Evolutionary conservation across 352 stramenopile genomes (phyloP), one percentile per base, ranked within the genome.

Genomic region (Saprolegnia diclina): DNA sequence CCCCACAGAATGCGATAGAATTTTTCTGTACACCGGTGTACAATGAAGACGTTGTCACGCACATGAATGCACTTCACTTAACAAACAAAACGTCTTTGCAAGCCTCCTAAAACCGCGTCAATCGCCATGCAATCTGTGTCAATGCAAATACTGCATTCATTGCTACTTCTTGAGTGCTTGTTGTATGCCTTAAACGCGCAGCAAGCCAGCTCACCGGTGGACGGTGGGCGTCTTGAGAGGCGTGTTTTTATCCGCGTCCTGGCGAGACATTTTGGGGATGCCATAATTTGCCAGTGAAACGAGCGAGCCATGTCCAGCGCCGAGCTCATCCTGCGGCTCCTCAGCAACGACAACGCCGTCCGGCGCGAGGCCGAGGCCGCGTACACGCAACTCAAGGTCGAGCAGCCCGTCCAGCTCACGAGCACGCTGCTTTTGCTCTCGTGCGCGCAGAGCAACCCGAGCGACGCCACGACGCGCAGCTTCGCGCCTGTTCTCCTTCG

Each of bases 401-500:
- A 90, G 64, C 76, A 88, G 71, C 81, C 87, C 64, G 75, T 80
- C 75, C 71, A 74, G 63, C 81, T 92, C 52, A 83, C 91, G 50
- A 72, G 73, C 44, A 77, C 85, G 72, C 81, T 94, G 42, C 75
- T 91, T 72, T 77, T 85, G 72, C 73, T 92, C 24, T 45, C 63
- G 48, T 62, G 50, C 53, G 56, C 91, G 57, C 84, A 83, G 65
- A 48, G 67, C 1, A 68, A 79, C 6, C 74, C 83, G 13, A 42
- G 19, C 2, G 85, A 92, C 67, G 77, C 76, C 24, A 78, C 85
- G 50, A 77, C 80, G 57, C 86, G 86, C 56, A 81, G 82, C 13
- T 94, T 91, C 65, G 87, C 87, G 16, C 76, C 81, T 5, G 86
- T 94, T 78, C 76, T 94, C 64, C 73, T 94, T 69, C 86, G 86